Evolutionary conservation across 257 asterid species (phyloP), one percentile per base, ranked within the genome.

Genomic region (Solanum tarapatanum): DNA sequence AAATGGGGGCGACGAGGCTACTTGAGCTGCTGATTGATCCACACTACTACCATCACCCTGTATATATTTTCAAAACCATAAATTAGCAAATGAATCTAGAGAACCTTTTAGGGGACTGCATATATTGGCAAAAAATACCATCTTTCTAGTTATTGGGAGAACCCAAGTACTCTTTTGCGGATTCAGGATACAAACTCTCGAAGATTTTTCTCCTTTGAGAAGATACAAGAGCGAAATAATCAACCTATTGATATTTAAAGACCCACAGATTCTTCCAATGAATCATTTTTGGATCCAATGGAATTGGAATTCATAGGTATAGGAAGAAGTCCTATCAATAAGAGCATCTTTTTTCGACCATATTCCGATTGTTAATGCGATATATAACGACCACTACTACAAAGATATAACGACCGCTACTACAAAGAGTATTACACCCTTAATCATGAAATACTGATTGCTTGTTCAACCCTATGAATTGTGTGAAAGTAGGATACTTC

Each of bases 1-100:
- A 97, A 94, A 97, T 73, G 99, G 99, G 96, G 99, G 99, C 92
- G 99, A 95, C 94, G 98, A 94, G 89, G 98, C 96, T 90, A 90
- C 89, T 87, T 91, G 96, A 68, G 93, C 55, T 60, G 84, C 88
- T 74, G 94, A 60, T 86, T 93, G 99, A 36, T 94, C 98, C 8
- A 89, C 33, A 64, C 92, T 90, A 64, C 91, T 90, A 45, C 28
- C 64, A 51, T 82, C 83, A 91, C 92, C 92, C 99, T 96, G 93
- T 37, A 16, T 43, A 86, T 33, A 24, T 24, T 41, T 79, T 26
- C 69, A 82, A 82, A 30, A 48, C 21, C 68, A 82, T 30, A 16
- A 1, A 28, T 82, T 21, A 82, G 28, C 68, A 28, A 7, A 28
- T 82, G 28, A 82, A 48, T 17, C 28, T 4, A 17, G 2, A 80